A percentile compares a stretch with the other conserved stretches of the same genome.
Conservation (phyloP, 495 filamentous ascomycete species). For the Penicillium ochrochloron region DNA sequence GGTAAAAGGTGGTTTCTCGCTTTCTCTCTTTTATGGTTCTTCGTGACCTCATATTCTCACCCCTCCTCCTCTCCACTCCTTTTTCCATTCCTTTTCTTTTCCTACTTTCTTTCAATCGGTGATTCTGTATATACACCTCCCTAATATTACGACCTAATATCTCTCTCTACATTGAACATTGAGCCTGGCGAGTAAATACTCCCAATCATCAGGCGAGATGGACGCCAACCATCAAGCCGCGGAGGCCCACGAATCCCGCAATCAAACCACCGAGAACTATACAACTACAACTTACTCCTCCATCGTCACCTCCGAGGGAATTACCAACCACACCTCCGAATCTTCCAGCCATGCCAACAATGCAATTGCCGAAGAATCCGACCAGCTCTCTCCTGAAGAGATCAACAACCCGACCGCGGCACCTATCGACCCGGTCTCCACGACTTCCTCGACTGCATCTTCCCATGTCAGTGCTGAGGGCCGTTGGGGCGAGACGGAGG, state of each 20-base stretch:
- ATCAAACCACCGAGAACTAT: slow-evolving; percentile 3
- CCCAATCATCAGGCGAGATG: slow-evolving; percentile 25
- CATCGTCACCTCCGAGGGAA: not conserved
- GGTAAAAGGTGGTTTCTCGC: slow-evolving; percentile 8
- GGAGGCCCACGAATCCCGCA: slow-evolving; percentile 15
- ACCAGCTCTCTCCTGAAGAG: slow-evolving; percentile 10
- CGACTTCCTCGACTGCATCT: slow-evolving; percentile 27
- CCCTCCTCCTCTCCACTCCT: slow-evolving; percentile 12
- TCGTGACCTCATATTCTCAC: slow-evolving; percentile 3
- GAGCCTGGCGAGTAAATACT: slow-evolving; percentile 18
- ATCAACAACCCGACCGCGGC: slow-evolving; percentile 18
- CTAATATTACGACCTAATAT: slow-evolving; percentile 19
- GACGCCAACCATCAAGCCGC: slow-evolving; percentile 27
- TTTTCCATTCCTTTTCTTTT: slow-evolving; percentile 10
- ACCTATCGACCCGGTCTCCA: slow-evolving; percentile 20
- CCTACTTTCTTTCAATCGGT: not conserved
- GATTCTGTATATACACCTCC: slow-evolving; percentile 23
- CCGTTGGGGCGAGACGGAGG: slow-evolving; percentile 77
- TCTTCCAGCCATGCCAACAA: not conserved
- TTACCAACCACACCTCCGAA: not conserved
- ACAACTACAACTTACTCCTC: not conserved
- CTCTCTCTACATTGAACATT: slow-evolving; percentile 19
- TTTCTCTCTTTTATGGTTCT: not conserved
- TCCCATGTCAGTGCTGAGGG: slow-evolving; percentile 48
- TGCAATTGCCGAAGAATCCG: not conserved